Percentiles rank a stretch among this genome's conserved stretches.
These are phyloP conservation scores for Aurantiochytrium sp. DNA, from an alignment of 108 stramenopile genomes.

Conservation along the genomic window DNA sequence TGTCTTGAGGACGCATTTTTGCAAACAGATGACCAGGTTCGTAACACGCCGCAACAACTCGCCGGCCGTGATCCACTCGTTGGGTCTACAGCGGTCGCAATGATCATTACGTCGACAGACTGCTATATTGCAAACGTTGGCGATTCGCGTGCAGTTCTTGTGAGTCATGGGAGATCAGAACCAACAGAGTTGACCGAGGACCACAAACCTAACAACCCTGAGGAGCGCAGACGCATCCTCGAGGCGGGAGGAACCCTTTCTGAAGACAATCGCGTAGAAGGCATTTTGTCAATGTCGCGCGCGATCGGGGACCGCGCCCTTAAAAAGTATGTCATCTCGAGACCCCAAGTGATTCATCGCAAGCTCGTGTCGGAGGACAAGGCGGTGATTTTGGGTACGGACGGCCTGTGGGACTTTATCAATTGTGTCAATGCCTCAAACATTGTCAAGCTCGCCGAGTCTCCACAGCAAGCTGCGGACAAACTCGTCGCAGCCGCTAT, in stretches of 20 bases:
- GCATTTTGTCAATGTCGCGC: constrained; percentile 6
- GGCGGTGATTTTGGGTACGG: background rate
- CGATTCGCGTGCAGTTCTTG: background rate
- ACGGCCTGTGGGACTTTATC: background rate
- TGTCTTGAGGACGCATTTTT: background rate
- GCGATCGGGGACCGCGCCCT: background rate
- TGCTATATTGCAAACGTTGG: background rate
- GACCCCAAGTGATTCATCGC: background rate
- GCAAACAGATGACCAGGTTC: background rate
- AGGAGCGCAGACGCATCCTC: background rate
- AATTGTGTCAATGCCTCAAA: background rate
- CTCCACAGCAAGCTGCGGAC: background rate
- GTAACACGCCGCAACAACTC: background rate
- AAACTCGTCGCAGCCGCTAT: background rate
- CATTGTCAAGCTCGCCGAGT: background rate
- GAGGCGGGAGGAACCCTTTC: background rate
- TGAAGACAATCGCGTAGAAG: background rate
- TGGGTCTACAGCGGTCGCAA: background rate
- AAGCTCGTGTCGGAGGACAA: background rate
- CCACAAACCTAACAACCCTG: background rate
- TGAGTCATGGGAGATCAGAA: background rate
- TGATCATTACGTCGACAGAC: background rate
- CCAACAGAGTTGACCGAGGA: background rate
- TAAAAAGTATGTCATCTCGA: background rate
- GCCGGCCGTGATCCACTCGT: background rate